Conservation (phyloP, 345 rosid genomes). For the Pelargonium nanum region DNA sequence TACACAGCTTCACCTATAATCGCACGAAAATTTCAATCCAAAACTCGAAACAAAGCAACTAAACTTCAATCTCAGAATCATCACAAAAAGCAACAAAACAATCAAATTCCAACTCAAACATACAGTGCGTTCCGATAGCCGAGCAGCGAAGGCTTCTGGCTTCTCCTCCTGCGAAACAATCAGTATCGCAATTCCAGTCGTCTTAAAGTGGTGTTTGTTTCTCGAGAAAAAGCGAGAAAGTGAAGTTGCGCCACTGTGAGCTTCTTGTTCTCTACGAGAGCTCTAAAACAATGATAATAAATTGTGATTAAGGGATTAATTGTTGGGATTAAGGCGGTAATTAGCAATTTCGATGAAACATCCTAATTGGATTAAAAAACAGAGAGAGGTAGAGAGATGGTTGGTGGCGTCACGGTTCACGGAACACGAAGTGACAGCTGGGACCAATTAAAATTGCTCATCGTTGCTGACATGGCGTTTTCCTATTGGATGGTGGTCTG, state of each 20-base stretch:
- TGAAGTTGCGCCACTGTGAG: neutral
- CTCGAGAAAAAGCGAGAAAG: slow-evolving; percentile 1
- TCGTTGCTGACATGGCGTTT: neutral
- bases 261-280: neutral
- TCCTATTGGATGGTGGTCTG: neutral
- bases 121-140: neutral
- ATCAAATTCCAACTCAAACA: neutral
- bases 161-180: neutral
- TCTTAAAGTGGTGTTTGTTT: neutral
- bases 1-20: no score
- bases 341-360: neutral
- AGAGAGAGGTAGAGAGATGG: no score
- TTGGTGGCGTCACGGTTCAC: neutral
- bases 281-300: neutral
- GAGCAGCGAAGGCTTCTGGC: neutral
- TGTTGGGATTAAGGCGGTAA: neutral
- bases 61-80: neutral
- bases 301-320: neutral
- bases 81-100: neutral
- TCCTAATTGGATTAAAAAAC: neutral
- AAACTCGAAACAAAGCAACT: neutral
- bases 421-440: neutral
- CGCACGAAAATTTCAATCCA: no score
- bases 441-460: neutral
- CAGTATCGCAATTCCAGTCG: neutral